Conservation (phyloP, 2,329 filamentous ascomycete species). For the Cladobotryum protrusum region DNA sequence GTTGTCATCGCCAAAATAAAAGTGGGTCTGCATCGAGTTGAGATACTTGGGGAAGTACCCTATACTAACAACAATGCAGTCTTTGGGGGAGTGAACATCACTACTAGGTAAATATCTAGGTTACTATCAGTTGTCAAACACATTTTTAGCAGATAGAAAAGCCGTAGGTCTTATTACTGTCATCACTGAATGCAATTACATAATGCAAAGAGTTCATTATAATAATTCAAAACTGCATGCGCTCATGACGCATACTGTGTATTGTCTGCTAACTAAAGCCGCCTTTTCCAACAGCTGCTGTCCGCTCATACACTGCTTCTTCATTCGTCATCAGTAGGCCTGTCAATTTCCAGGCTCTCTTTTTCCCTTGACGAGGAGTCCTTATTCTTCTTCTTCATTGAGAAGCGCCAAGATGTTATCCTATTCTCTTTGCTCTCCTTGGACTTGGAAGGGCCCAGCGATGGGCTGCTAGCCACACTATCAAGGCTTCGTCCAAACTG, state of each 20-base stretch:
- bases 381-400: constrained; percentile 55
- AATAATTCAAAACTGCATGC: too few relatives aligned
- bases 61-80: too few relatives aligned
- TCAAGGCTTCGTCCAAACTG: constrained; percentile 47
- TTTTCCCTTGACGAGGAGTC: constrained; percentile 38
- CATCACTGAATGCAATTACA: too few relatives aligned
- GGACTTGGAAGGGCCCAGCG: constrained; percentile 45
- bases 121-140: too few relatives aligned
- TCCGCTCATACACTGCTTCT: neutral
- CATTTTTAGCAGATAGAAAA: too few relatives aligned
- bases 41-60: too few relatives aligned
- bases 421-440: constrained; percentile 43
- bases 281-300: too few relatives aligned
- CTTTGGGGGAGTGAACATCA: too few relatives aligned
- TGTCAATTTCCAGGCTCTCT: constrained; percentile 49
- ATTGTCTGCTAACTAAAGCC: neutral
- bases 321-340: constrained; percentile 25
- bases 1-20: neutral
- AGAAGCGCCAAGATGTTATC: constrained; percentile 48
- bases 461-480: constrained; percentile 51
- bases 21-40: too few relatives aligned
- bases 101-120: too few relatives aligned
- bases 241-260: neutral
- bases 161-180: too few relatives aligned
- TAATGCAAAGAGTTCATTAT: too few relatives aligned